A percentile compares a stretch with the other conserved stretches of the same genome.
These are phyloP conservation scores for Kokia cookei DNA, from an alignment of 441 rosid species.

Conservation along the genomic window DNA sequence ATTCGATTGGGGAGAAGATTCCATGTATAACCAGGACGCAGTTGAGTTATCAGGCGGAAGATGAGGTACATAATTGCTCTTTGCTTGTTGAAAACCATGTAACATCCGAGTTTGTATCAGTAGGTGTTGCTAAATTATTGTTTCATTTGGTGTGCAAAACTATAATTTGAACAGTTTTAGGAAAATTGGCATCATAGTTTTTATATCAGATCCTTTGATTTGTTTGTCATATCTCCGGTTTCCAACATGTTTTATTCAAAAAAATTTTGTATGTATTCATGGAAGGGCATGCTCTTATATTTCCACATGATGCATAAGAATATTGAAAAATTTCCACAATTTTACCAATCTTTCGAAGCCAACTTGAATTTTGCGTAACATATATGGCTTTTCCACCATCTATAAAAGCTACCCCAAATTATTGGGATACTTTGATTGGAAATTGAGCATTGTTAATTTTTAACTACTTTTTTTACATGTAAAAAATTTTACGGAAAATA, in stretches of 20 bases:
- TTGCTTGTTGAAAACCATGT: neutral
- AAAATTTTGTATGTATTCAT: neutral
- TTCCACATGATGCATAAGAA: neutral
- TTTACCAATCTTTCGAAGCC: neutral
- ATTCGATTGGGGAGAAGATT: conserved; percentile 85
- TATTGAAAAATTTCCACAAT: neutral
- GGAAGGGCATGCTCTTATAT: neutral
- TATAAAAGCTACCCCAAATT: too few species aligned
- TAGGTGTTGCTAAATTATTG: conserved; percentile 4
- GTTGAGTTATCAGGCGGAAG: conserved; percentile 92
- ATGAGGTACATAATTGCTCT: conserved; percentile 22
- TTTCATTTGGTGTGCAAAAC: neutral
- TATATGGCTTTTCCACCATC: too few species aligned
- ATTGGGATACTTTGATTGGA: too few species aligned
- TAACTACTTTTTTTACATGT: too few species aligned
- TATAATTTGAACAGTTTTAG: neutral
- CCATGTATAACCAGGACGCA: conserved; percentile 70
- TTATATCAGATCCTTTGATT: neutral
- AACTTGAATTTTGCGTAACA: too few species aligned
- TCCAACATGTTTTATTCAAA: neutral
- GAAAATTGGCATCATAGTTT: neutral
- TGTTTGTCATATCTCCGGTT: neutral
- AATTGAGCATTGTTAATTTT: too few species aligned
- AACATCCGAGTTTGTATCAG: conserved; percentile 2
- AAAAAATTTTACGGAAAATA: too few species aligned